These are phyloP conservation scores for Nicotiana attenuata DNA, from an alignment of 257 asterid species.

Conservation along the genomic window DNA sequence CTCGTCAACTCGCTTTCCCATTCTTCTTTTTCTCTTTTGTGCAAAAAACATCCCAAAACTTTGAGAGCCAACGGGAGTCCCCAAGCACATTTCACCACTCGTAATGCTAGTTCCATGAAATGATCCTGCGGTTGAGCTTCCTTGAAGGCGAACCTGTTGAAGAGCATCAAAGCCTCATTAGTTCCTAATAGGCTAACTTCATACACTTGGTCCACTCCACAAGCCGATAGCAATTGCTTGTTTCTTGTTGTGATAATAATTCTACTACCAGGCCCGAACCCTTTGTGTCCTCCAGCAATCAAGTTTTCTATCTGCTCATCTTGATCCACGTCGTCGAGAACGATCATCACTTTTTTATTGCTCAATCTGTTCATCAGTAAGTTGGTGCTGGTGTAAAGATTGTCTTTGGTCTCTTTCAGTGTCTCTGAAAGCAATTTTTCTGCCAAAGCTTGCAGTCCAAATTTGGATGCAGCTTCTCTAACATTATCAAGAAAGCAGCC, in stretches of 20 bases:
- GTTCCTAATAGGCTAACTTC: not conserved
- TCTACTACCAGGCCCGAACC: constrained; percentile 15
- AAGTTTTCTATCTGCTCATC: constrained; percentile 12
- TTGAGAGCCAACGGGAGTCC: constrained; percentile 15
- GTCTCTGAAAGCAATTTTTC: constrained; percentile 7
- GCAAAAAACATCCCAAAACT: constrained; percentile 9
- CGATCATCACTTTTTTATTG: constrained; percentile 15
- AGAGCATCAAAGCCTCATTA: not conserved
- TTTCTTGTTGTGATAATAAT: constrained; percentile 12
- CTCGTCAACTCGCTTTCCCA: constrained; percentile 9
- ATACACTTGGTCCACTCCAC: constrained; percentile 4
- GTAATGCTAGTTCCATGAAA: not conserved
- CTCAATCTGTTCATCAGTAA: not conserved
- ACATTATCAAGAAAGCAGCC: constrained; percentile 15
- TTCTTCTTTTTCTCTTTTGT: constrained; percentile 7
- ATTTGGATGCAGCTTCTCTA: constrained; percentile 11
- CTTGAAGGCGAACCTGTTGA: constrained; percentile 13
- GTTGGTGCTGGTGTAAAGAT: not conserved
- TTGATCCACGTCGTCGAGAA: constrained; percentile 14
- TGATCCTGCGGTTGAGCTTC: not conserved
- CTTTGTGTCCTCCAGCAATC: not conserved
- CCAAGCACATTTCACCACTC: not conserved
- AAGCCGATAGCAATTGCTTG: constrained; percentile 1
- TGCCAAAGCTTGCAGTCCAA: constrained; percentile 4
- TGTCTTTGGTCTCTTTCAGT: constrained; percentile 5